phyloP scores from a whole-genome alignment of 345 rosid genomes.

The Camelina neglecta region DNA sequence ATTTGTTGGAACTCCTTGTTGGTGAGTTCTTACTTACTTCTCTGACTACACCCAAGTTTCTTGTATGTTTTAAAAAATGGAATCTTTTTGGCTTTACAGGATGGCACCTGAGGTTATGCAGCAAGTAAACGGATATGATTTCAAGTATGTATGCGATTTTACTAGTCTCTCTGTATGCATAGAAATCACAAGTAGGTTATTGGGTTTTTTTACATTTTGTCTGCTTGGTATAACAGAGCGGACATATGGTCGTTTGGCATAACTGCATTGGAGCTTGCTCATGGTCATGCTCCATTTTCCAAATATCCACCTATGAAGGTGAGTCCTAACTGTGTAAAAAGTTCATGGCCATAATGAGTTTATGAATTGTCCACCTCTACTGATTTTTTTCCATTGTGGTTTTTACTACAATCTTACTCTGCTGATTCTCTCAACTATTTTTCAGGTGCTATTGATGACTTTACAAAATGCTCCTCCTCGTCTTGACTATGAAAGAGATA shows the following conservation, averaged over 20 bases:
- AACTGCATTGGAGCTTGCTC: constrained; percentile 91
- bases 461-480: constrained; percentile 96
- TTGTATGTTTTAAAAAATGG: background rate
- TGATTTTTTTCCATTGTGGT: background rate
- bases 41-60: background rate
- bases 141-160: constrained; percentile 59
- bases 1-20: constrained; percentile 93
- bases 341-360: too few species aligned
- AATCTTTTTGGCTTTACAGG: constrained; percentile 49
- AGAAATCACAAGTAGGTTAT: background rate
- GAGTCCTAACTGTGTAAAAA: constrained; percentile 2
- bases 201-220: background rate
- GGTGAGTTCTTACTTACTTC: constrained; percentile 44
- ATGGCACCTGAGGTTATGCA: constrained; percentile 99
- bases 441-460: constrained; percentile 82
- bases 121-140: constrained; percentile 89
- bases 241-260: constrained; percentile 94
- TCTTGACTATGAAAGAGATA: constrained; percentile 87
- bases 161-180: background rate
- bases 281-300: constrained; percentile 94
- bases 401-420: too few species aligned
- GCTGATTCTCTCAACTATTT: background rate
- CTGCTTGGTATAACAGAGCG: constrained; percentile 54
- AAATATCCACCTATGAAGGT: constrained; percentile 93
- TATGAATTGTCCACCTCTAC: background rate